Evolutionary conservation across 768 basidiomycete species (phyloP).

Genomic region (Mycena kentingensis): DNA sequence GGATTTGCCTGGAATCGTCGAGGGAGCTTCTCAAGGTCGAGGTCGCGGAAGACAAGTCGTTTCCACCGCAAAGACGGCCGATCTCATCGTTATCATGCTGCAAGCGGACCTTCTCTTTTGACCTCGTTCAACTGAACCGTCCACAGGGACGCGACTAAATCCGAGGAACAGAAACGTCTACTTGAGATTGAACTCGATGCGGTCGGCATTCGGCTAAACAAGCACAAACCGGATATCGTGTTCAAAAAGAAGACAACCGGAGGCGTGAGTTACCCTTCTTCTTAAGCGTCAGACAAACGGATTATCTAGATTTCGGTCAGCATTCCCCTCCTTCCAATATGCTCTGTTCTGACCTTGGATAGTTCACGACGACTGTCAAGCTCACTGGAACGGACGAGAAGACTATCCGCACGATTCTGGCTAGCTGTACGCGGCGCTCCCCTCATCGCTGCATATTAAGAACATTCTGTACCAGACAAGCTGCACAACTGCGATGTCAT

Average conservation of each 20-base stretch:
- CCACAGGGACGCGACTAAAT: slow-evolving; percentile 78
- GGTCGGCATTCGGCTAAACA: slow-evolving; percentile 94
- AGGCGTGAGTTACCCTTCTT: slow-evolving; percentile 58
- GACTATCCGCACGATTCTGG: slow-evolving; percentile 90
- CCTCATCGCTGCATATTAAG: background rate
- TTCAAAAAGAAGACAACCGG: slow-evolving; percentile 94
- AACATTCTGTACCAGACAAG: slow-evolving; percentile 57
- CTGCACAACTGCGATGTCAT: slow-evolving; percentile 95
- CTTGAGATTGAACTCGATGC: slow-evolving; percentile 94
- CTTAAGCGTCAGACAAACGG: slow-evolving; percentile 4
- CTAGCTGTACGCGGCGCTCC: slow-evolving; percentile 62
- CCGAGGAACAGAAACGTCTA: slow-evolving; percentile 84
- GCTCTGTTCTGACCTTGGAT: background rate
- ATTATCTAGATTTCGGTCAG: slow-evolving; percentile 79
- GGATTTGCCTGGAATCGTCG: slow-evolving; percentile 95
- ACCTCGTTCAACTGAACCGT: background rate
- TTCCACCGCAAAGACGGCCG: slow-evolving; percentile 89
- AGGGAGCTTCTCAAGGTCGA: slow-evolving; percentile 87
- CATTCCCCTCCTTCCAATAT: background rate
- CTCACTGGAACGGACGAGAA: slow-evolving; percentile 93
- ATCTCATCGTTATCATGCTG: slow-evolving; percentile 91
- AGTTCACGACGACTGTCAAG: slow-evolving; percentile 91
- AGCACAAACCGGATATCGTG: slow-evolving; percentile 86
- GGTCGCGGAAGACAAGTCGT: slow-evolving; percentile 97
- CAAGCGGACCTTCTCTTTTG: too few relatives aligned